Base-by-base conservation (phyloP, 192 early-diverging fungal species). In the Podila minutissima region DNA sequence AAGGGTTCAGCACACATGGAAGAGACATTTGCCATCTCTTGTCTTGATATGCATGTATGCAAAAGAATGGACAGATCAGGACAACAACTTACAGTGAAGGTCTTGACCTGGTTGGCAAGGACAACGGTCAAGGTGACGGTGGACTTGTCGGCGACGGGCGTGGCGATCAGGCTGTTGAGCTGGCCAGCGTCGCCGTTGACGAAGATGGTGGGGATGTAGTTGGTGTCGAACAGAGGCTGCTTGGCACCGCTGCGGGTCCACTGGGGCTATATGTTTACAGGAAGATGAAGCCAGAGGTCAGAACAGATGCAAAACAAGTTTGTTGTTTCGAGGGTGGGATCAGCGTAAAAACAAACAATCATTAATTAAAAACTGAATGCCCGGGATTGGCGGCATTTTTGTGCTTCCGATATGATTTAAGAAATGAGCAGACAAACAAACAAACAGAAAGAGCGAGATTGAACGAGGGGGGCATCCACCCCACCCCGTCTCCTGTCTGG, bases 201-300 rank as follows among this genome's bases (percentile, higher is more conserved):
- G 46, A 85, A 83, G 38, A 87, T 55, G 13, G 73, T 82, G 33
- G 86, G 82, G 60, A 87, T 83, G 69, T 85, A 87, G 58, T 87
- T 87, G 48, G 31, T 53, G 50, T 87, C 83, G 53, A 84, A 87
- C 12, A 83, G 22, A n/a, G 75, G 6, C 17, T 75, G 59, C 57
- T 73, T 69, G 49, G 73, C 49, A 3, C 67, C 83, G 20, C 71
- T 70, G 49, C 83, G 86, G 22, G 71, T 82, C 86, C 86, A 87
- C 59, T 68, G 78, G 35, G 75, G 74, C 74, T 78, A 70, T 19
- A 59, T n/a, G 41, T 48, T 29, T n/a, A 6, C 20, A 70, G 0
- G 31, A 33, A 61, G n/a, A 22, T 26, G 22, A 17, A 32, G 1
- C n/a, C 32, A 24, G 8, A 17, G 3, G 59, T 28, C 29, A 61